Evolutionary conservation across 2,329 filamentous ascomycete species (phyloP).

Genomic region (Fusarium virguliforme): DNA sequence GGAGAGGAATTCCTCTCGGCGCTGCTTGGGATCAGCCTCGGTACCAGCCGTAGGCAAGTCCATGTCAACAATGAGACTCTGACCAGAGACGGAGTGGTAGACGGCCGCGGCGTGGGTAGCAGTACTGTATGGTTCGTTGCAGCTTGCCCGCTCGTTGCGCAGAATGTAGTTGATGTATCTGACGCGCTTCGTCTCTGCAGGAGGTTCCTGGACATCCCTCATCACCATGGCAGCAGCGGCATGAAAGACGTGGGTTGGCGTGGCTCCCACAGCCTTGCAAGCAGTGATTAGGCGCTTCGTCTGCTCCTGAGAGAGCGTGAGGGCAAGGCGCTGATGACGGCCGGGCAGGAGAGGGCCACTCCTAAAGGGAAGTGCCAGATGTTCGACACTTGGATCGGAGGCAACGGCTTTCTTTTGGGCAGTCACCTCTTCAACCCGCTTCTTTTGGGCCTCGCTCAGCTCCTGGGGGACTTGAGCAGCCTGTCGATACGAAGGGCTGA

Average conservation of each 20-base stretch:
- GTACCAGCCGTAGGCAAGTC: background rate
- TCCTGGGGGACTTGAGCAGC: background rate
- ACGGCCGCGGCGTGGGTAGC: slow-evolving; percentile 48
- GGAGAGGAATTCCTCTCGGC: slow-evolving; percentile 42
- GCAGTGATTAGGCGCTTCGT: slow-evolving; percentile 42
- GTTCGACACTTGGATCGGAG: background rate
- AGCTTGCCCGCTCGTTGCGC: slow-evolving; percentile 53
- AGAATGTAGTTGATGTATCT: slow-evolving; percentile 55
- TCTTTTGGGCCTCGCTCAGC: fast-evolving
- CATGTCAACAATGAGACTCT: slow-evolving; percentile 51
- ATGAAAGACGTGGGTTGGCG: slow-evolving; percentile 55
- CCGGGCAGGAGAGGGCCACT: slow-evolving; percentile 38
- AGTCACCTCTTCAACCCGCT: background rate
- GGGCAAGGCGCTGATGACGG: slow-evolving; percentile 48
- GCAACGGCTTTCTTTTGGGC: slow-evolving; percentile 22
- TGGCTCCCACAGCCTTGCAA: slow-evolving; percentile 42
- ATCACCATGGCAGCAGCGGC: slow-evolving; percentile 53
- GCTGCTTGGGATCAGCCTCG: fast-evolving
- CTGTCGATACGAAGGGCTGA: slow-evolving; percentile 35
- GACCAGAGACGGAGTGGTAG: slow-evolving; percentile 54
- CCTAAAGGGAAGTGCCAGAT: slow-evolving; percentile 43
- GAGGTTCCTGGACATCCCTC: slow-evolving; percentile 47
- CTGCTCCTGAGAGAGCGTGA: slow-evolving; percentile 34
- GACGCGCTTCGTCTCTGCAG: slow-evolving; percentile 6
- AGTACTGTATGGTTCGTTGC: slow-evolving; percentile 45